phyloP scores from a whole-genome alignment of 129 eudicot species.

The Centrapalus pauciflorus region DNA sequence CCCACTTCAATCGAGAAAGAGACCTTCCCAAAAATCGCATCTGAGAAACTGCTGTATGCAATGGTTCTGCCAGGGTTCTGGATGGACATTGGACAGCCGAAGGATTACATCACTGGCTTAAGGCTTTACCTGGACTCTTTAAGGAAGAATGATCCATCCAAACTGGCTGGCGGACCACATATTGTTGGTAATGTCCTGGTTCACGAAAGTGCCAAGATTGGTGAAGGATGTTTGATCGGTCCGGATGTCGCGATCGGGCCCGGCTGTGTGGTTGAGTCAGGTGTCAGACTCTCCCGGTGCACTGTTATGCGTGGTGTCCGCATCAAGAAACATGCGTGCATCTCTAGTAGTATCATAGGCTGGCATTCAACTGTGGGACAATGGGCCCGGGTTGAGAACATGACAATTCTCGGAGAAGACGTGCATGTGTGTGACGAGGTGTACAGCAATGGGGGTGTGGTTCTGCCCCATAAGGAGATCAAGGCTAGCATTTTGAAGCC shows the following conservation, averaged over 20 bases:
- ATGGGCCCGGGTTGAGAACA: conserved; percentile 95
- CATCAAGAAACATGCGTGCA: conserved; percentile 82
- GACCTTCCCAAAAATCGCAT: conserved; percentile 75
- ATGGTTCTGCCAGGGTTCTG: conserved; percentile 95
- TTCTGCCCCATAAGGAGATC: conserved; percentile 94
- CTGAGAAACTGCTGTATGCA: conserved; percentile 62
- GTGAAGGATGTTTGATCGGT: conserved; percentile 95
- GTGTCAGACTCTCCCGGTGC: conserved; percentile 92
- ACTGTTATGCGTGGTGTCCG: conserved; percentile 93
- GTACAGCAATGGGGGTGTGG: conserved; percentile 94
- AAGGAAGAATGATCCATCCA: conserved; percentile 55
- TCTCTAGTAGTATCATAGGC: conserved; percentile 80
- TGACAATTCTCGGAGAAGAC: conserved; percentile 96
- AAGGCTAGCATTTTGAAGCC: conserved; percentile 92
- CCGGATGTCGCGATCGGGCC: conserved; percentile 97
- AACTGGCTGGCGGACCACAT: conserved; percentile 61
- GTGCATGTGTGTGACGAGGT: conserved; percentile 93
- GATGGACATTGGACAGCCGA: conserved; percentile 98
- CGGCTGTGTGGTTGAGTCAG: conserved; percentile 87
- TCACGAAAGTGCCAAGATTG: conserved; percentile 78
- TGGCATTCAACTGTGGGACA: conserved; percentile 97
- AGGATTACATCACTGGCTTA: conserved; percentile 79
- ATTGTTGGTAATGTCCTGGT: conserved; percentile 81
- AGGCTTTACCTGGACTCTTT: conserved; percentile 77
- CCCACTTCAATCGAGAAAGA: conserved; percentile 96